Evolutionary conservation across 495 filamentous ascomycete genomes (phyloP), one percentile per base, ranked within the genome.

Genomic region (Pseudotulostoma volvatum): DNA sequence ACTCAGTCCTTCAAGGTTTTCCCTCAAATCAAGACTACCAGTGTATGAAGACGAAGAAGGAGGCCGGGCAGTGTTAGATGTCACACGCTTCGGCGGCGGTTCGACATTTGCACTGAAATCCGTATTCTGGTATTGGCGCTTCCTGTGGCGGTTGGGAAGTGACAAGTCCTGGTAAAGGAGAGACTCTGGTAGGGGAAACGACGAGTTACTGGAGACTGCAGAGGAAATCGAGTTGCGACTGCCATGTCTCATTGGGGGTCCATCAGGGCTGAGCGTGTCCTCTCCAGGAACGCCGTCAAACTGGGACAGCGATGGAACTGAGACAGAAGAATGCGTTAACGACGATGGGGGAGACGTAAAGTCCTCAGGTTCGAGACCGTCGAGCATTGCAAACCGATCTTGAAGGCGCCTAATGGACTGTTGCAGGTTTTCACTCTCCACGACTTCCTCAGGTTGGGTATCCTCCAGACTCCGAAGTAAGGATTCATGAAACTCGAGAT

Each of bases 101-200:
- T 36, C 16, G 13, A 4, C 7, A 11, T 9, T 5, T 7, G 20
- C 9, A 3, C 34, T n/a, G 17, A 11, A 17, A 18, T 39, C 37
- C 8, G 25, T 13, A 39, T 32, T 16, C 7, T 16, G 25, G 36
- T 21, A 37, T 18, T 4, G 42, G 37, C 50, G 48, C 38, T 51
- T 51, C n/a, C n/a, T n/a, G n/a, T n/a, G n/a, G 16, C 40, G 42
- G 16, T 28, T 16, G 16, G 41, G 14, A 14, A 37, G 19, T 18
- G 40, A 33, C 23, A 11, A 28, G 23, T 28, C 5, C 19, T 39
- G 37, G 11, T 15, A 2, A 28, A 32, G 9, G 16, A 31, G 3
- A 28, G 15, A 3, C 18, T 39, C 11, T 18, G 33, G 14, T 34
- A 33, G 2, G 13, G 36, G 34, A 23, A 34, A 38, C 0, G 34